A percentile compares a stretch with the other conserved stretches of the same genome.
These are phyloP conservation scores for Phtheirospermum japonicum DNA, from an alignment of 257 asterid genomes.

Conservation along the genomic window DNA sequence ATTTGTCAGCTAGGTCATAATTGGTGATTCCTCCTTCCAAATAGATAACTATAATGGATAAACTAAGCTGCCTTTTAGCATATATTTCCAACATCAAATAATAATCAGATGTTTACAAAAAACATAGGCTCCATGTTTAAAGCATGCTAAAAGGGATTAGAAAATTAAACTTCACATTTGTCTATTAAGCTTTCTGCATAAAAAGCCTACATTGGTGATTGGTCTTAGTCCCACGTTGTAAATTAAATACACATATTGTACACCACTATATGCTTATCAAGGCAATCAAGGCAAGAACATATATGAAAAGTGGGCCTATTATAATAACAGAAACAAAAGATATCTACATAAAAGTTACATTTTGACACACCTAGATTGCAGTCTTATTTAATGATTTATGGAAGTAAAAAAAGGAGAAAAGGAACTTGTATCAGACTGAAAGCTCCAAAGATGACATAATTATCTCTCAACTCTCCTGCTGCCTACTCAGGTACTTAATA, in stretches of 20 bases:
- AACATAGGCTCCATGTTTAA: slow-evolving; percentile 1
- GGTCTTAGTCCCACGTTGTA: too few relatives aligned
- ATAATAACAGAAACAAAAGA: neutral
- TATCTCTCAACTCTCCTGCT: neutral
- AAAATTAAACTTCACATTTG: neutral
- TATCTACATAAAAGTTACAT: neutral
- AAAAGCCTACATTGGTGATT: neutral
- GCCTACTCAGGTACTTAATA: neutral
- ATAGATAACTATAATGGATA: neutral
- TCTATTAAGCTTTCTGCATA: neutral
- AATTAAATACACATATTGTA: neutral
- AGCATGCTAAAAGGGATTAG: neutral
- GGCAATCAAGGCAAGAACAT: neutral
- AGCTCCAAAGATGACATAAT: neutral
- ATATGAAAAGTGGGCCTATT: neutral
- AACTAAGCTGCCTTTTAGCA: slow-evolving; percentile 6
- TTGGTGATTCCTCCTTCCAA: neutral
- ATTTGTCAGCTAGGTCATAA: neutral
- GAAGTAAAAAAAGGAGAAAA: neutral
- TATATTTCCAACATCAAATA: neutral
- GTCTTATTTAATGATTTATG: neutral
- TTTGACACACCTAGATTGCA: neutral
- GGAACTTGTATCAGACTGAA: neutral
- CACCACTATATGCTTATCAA: neutral
- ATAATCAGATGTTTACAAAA: neutral